Evolutionary conservation across 116 monocot genomes (phyloP), one percentile per base, ranked within the genome.

Genomic region (Thalassia testudinum): DNA sequence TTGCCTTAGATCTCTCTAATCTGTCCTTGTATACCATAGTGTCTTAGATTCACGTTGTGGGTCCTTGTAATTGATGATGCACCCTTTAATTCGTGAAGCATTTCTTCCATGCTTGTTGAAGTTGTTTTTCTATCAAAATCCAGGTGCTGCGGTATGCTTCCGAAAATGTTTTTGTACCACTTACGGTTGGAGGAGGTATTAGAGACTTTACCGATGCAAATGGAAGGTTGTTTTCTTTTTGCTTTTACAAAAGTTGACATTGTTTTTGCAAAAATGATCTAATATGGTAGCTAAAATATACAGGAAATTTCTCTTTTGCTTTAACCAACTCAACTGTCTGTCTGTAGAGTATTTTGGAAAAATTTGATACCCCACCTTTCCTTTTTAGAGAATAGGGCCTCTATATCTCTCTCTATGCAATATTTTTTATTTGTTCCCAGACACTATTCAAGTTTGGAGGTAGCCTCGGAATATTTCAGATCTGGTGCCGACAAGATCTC

Each of bases 401-500:
- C n/a, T n/a, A n/a, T n/a, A n/a, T n/a, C n/a, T n/a, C n/a, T n/a
- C n/a, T n/a, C n/a, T n/a, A n/a, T n/a, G n/a, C n/a, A n/a, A n/a
- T n/a, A 34, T 5, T 34, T 34, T 34, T 10, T 34, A 34, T 34
- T n/a, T 34, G 30, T 34, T 10, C 3, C 30, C 30, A 69, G 69
- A 61, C 43, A 69, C 49, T 69, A 99, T 62, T 82, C 97, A 7
- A 86, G 97, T 58, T 75, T 99, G 52, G 97, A 99, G 66, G 97
- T 99, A 49, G 97, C 97, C 47, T 75, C 89, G 55, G 97, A 99
- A 70, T 99, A 99, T 73, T 99, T 99, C 64, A 79, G 97, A 21
- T 99, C 97, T 50, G 97, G 97, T 70, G 97, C 97, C 49, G 90
- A 99, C 72, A 99, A 99, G 72, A 43, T 99, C 67, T 99, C 97